A percentile compares a stretch with the other conserved stretches of the same genome.
Evolutionary conservation across 2,329 filamentous ascomycete species (phyloP).

Genomic region (Aspergillus proliferans): DNA sequence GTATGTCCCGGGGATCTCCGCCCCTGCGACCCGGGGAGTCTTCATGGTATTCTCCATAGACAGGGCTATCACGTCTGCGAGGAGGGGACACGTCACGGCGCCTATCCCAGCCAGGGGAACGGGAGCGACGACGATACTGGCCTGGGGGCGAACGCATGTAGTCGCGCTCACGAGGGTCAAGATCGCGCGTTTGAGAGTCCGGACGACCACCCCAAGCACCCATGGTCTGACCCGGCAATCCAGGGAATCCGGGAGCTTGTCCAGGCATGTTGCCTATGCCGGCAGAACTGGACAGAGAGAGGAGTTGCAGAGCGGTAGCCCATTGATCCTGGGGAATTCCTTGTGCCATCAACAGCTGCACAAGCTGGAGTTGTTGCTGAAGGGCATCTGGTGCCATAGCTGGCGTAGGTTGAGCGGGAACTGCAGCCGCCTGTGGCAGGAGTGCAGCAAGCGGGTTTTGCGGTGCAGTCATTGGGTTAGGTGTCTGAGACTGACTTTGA

Average conservation of each 20-base stretch:
- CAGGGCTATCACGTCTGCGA: constrained; percentile 60
- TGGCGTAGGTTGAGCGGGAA: constrained; percentile 20
- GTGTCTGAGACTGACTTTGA: constrained; percentile 35
- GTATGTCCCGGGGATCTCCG: constrained; percentile 50
- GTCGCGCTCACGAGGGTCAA: constrained; percentile 51
- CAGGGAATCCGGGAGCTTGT: constrained; percentile 27
- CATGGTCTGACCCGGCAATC: constrained; percentile 24
- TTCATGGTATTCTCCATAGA: constrained; percentile 67
- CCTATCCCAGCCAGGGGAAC: constrained; percentile 71
- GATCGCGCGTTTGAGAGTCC: constrained; percentile 41
- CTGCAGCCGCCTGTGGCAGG: constrained; percentile 33
- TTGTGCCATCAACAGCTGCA: constrained; percentile 69
- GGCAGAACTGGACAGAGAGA: constrained; percentile 36
- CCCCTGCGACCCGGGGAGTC: constrained; percentile 59
- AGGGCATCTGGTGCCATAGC: constrained; percentile 45
- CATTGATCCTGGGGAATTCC: constrained; percentile 75
- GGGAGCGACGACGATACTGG: constrained; percentile 62
- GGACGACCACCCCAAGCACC: constrained; percentile 31
- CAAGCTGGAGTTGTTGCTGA: constrained; percentile 64
- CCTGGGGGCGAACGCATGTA: constrained; percentile 58
- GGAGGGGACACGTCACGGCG: constrained; percentile 59
- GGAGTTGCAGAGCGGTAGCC: constrained; percentile 50
- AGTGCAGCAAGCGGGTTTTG: constrained; percentile 39
- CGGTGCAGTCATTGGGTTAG: constrained; percentile 36
- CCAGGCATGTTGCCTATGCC: constrained; percentile 30